These are phyloP conservation scores for Populus pruinosa DNA, from an alignment of 345 rosid species.

Conservation along the genomic window DNA sequence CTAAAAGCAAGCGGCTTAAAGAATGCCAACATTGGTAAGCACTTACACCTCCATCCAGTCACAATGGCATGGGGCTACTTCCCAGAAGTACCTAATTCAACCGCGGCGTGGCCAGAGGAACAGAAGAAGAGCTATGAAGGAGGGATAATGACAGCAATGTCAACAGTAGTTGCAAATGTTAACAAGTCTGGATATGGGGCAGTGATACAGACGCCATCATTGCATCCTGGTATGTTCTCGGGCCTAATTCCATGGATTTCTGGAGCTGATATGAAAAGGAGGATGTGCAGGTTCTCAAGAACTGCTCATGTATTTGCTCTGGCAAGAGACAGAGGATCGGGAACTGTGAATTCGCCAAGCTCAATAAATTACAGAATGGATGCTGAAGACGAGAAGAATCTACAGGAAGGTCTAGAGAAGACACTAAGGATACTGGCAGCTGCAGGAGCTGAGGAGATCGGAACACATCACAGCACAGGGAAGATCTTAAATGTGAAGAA, in stretches of 20 bases:
- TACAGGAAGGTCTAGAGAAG: conserved; percentile 57
- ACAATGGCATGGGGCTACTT: conserved; percentile 90
- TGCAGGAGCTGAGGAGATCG: conserved; percentile 79
- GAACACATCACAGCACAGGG: conserved; percentile 58
- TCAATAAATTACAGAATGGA: conserved; percentile 46
- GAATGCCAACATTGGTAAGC: conserved; percentile 61
- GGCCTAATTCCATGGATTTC: conserved; percentile 69
- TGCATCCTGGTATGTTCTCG: conserved; percentile 86
- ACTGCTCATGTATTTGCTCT: conserved; percentile 65
- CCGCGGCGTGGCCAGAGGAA: conserved; percentile 38
- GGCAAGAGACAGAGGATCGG: conserved; percentile 70
- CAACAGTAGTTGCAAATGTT: conserved; percentile 35
- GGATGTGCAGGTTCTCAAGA: conserved; percentile 64
- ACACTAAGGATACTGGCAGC: conserved; percentile 62
- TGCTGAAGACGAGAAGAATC: conserved; percentile 43
- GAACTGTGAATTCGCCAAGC: conserved; percentile 38
- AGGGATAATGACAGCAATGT: conserved; percentile 86
- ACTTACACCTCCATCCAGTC: conserved; percentile 75
- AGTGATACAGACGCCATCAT: conserved; percentile 67
- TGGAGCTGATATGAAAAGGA: conserved; percentile 49
- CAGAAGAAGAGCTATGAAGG: conserved; percentile 70
- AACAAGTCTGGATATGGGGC: conserved; percentile 54
- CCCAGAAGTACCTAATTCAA: conserved; percentile 26
- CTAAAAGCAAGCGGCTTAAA: conserved; percentile 56
- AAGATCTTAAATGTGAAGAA: conserved; percentile 48